These are phyloP conservation scores for Vicia sativa DNA, from an alignment of 306 rosid genomes.

Conservation along the genomic window DNA sequence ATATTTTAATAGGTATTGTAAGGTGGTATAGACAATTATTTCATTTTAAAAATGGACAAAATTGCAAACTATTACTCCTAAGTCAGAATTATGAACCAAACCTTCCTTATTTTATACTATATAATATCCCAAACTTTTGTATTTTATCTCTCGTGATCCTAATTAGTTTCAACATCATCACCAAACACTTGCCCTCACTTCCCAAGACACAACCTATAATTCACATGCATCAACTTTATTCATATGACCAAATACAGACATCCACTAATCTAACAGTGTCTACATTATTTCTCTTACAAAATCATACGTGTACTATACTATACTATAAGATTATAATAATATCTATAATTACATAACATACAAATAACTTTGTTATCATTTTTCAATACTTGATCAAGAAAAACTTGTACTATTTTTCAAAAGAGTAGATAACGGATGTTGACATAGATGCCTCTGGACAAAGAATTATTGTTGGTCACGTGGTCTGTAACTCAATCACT, in stretches of 20 bases:
- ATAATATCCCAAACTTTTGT: background rate
- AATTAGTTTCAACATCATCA: slow-evolving; percentile 3
- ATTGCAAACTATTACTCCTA: background rate
- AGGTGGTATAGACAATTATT: background rate
- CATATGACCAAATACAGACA: slow-evolving; percentile 47
- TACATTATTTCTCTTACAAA: background rate
- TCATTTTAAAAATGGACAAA: too few relatives aligned
- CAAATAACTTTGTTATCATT: slow-evolving; percentile 51
- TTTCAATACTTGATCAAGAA: slow-evolving; percentile 64
- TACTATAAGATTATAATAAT: background rate
- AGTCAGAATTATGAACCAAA: background rate
- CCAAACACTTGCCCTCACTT: slow-evolving; percentile 31
- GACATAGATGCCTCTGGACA: slow-evolving; percentile 42
- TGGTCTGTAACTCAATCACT: slow-evolving; percentile 49
- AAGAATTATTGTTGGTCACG: slow-evolving; percentile 58
- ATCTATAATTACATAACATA: slow-evolving; percentile 10
- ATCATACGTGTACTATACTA: background rate
- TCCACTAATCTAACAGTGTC: slow-evolving; percentile 28
- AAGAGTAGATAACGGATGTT: slow-evolving; percentile 36
- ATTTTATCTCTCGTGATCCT: background rate
- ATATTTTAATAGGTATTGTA: too few relatives aligned
- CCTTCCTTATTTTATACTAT: background rate
- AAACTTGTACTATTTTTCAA: slow-evolving; percentile 36
- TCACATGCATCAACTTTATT: slow-evolving; percentile 41
- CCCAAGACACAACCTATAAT: background rate